phyloP scores from a whole-genome alignment of 768 basidiomycete species.

The Suillus variegatus region DNA sequence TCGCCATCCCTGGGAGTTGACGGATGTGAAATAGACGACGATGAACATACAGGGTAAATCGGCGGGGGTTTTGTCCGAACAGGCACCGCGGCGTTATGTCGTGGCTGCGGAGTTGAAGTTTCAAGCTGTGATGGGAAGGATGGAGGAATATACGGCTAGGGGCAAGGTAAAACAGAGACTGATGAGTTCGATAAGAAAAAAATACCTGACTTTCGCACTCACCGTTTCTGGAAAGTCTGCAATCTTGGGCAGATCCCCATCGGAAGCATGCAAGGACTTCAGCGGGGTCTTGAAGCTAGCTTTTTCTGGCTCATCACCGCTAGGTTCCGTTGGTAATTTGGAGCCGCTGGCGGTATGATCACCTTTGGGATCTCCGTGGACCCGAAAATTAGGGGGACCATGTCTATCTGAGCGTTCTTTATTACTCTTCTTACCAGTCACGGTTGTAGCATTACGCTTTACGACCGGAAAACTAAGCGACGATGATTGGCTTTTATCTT shows the following conservation, averaged over 20 bases:
- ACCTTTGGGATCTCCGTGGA: slow-evolving; percentile 11
- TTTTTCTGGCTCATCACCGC: slow-evolving; percentile 8
- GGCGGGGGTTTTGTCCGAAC: slow-evolving; percentile 45
- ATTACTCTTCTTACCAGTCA: slow-evolving; percentile 23
- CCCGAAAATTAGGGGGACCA: slow-evolving; percentile 6
- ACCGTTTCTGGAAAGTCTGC: slow-evolving; percentile 40
- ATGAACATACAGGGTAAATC: slow-evolving; percentile 32
- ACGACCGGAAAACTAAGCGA: slow-evolving; percentile 47
- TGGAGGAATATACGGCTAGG: slow-evolving; percentile 51
- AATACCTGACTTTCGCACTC: slow-evolving; percentile 19
- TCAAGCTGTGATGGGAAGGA: slow-evolving; percentile 54
- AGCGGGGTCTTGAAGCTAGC: slow-evolving; percentile 2
- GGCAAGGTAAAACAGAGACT: slow-evolving; percentile 3
- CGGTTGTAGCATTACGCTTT: slow-evolving; percentile 34
- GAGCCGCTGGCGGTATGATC: slow-evolving; percentile 14
- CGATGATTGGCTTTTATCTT: slow-evolving; percentile 19
- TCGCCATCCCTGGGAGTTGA: slow-evolving; percentile 21
- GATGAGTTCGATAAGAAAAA: slow-evolving; percentile 16
- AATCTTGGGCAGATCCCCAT: slow-evolving; percentile 26
- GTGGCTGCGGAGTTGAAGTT: slow-evolving; percentile 54
- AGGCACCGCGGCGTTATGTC: slow-evolving; percentile 15
- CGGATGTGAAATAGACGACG: slow-evolving; percentile 27
- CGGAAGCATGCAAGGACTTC: slow-evolving; percentile 10
- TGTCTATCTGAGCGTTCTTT: slow-evolving; percentile 12
- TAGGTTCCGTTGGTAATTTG: slow-evolving; percentile 14